Conservation (phyloP, 1,284 basidiomycete species). For the Baeospora myosura region DNA sequence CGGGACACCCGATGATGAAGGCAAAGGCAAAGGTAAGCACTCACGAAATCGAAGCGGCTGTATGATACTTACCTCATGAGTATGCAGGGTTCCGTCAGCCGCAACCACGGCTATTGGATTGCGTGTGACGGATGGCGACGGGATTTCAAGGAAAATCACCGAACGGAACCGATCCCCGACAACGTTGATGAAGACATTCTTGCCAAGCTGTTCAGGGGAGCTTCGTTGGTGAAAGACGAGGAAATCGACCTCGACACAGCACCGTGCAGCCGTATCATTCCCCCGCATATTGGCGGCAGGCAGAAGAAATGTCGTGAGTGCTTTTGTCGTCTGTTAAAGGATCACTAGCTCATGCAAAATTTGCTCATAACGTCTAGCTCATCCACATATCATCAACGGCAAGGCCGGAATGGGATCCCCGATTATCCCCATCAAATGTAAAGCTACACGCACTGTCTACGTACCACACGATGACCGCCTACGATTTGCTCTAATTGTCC, state of each 20-base stretch:
- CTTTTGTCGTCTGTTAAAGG: too few species aligned
- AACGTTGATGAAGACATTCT: not conserved
- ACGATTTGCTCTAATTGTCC: conserved; percentile 8
- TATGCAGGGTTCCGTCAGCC: too few species aligned
- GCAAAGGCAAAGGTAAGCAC: too few species aligned
- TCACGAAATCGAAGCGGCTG: too few species aligned
- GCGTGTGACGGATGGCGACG: conserved; percentile 3
- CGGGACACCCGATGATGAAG: too few species aligned
- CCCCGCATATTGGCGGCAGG: not conserved
- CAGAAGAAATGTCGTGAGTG: not conserved
- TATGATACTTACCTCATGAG: too few species aligned
- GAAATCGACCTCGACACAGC: not conserved
- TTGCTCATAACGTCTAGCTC: too few species aligned
- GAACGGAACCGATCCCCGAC: conserved; percentile 1
- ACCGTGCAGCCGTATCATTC: not conserved
- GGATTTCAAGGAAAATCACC: conserved; percentile 5
- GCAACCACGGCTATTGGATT: not conserved
- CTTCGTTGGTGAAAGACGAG: too few species aligned
- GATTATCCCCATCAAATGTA: too few species aligned
- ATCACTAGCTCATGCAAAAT: too few species aligned
- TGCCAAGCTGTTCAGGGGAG: not conserved
- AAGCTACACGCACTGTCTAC: conserved; percentile 5
- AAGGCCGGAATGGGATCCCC: too few species aligned
- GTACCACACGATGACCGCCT: conserved; percentile 5
- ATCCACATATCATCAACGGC: too few species aligned